These are phyloP conservation scores for Flueggea neowawraea DNA, from an alignment of 441 rosid genomes.

Conservation along the genomic window DNA sequence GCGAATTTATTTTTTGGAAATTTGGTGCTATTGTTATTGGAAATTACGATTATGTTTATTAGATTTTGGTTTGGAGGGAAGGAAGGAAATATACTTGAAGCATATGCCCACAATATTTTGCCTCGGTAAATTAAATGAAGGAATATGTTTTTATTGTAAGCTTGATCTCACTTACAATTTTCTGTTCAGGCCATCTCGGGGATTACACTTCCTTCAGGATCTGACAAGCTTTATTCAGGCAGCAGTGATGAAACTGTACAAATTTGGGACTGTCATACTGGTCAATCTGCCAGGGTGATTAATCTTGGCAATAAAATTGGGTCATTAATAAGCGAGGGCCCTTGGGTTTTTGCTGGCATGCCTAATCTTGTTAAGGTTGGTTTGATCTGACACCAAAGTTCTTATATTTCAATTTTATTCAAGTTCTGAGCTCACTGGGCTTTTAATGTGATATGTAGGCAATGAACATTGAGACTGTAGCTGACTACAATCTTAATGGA, in stretches of 20 bases:
- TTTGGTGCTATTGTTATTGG: too few relatives aligned
- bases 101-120: too few relatives aligned
- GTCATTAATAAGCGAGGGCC: slow-evolving; percentile 73
- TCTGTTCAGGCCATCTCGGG: slow-evolving; percentile 60
- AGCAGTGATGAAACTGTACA: slow-evolving; percentile 71
- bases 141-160: background rate
- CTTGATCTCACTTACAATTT: background rate
- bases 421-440: background rate
- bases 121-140: too few relatives aligned
- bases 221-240: slow-evolving; percentile 76
- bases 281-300: slow-evolving; percentile 43
- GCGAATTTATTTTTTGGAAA: too few relatives aligned
- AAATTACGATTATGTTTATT: too few relatives aligned
- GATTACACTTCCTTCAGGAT: slow-evolving; percentile 66
- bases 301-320: slow-evolving; percentile 73
- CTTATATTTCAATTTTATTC: background rate
- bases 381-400: background rate
- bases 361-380: slow-evolving; percentile 77
- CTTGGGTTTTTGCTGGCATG: slow-evolving; percentile 84
- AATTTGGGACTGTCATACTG: slow-evolving; percentile 86
- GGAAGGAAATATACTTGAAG: too few relatives aligned
- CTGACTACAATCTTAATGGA: slow-evolving; percentile 56
- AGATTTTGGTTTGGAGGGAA: too few relatives aligned
- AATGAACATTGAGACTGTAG: slow-evolving; percentile 57
- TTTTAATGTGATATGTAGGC: slow-evolving; percentile 45